A percentile compares a stretch with the other conserved stretches of the same genome.
Evolutionary conservation across 257 asterid genomes (phyloP).

Genomic region (Solanum ossicruentum): DNA sequence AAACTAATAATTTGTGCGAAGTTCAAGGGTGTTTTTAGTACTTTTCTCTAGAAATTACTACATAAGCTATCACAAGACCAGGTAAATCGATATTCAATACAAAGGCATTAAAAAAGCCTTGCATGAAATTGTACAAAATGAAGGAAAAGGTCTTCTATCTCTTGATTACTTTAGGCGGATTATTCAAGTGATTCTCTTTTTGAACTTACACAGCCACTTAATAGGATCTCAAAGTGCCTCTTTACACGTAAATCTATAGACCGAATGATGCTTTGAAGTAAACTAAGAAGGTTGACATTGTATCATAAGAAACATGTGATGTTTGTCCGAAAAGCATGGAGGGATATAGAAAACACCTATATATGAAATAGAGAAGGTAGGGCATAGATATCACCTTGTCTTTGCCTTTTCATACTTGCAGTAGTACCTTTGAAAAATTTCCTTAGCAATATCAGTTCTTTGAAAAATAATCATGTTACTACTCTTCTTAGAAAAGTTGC

Average conservation of each 20-base stretch:
- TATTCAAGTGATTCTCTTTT: not conserved
- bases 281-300: not conserved
- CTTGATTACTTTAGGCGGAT: not conserved
- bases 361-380: not conserved
- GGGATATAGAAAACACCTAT: not conserved
- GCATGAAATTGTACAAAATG: not conserved
- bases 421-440: not conserved
- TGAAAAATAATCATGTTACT: not conserved
- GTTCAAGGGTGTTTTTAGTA: no score
- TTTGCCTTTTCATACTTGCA: not conserved
- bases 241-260: not conserved
- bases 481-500: not conserved
- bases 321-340: no score
- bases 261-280: not conserved
- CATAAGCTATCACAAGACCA: not conserved
- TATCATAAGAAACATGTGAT: not conserved
- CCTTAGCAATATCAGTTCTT: not conserved
- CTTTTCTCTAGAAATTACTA: not conserved
- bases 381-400: not conserved
- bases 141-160: not conserved
- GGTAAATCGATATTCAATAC: not conserved
- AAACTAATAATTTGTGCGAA: no score
- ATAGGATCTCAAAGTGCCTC: not conserved
- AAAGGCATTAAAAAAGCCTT: not conserved
- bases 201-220: not conserved